Base-by-base conservation (phyloP, 768 basidiomycete species). In the Rhodocollybia butyracea region DNA sequence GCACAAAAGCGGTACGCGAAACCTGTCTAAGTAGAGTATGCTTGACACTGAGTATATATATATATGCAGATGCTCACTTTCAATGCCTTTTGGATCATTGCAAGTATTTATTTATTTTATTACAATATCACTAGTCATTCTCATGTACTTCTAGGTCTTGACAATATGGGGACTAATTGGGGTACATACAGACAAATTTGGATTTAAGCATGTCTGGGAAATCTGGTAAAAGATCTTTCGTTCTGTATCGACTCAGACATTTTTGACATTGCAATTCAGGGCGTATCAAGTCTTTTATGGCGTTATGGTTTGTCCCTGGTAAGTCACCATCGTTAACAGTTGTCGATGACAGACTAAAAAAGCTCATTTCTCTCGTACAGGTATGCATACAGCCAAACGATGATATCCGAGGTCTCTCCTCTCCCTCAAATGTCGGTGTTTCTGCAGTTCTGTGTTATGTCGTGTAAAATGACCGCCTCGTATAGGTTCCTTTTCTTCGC, bases 161-260 rank as follows among this genome's bases (percentile, higher is more conserved):
- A 86, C 84, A 10, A 61, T 85, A 4, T 91, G 88, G 88, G 88
- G 88, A 36, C 79, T 91, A 24, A 81, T 86, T 59, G 88, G 89
- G n/a, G 78, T 90, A 1, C 85, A 84, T 60, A 88, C 87, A 15
- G 67, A 81, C 61, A 83, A 79, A 42, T 85, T 92, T 62, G 89
- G 88, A 12, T 91, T 90, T 73, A 88, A 92, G 68, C 85, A 91
- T 63, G 80, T 85, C 57, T 91, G 89, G 88, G 89, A 91, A 66
- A 82, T 88, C 29, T 88, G 87, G 85, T 84, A 59, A 54, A 69
- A 54, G 5, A 21, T 21, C 6, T 34, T 32, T 45, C 10, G 36
- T 19, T 34, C 22, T 42, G 8, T 29, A 26, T 54, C 21, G 41
- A 8, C 6, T 15, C 24, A 8, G 27, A 30, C 36, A 21, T 43